Percentiles rank a stretch among this genome's conserved stretches.
Conservation (phyloP, 2,329 filamentous ascomycete genomes). For the Boeremia lycopersici region DNA sequence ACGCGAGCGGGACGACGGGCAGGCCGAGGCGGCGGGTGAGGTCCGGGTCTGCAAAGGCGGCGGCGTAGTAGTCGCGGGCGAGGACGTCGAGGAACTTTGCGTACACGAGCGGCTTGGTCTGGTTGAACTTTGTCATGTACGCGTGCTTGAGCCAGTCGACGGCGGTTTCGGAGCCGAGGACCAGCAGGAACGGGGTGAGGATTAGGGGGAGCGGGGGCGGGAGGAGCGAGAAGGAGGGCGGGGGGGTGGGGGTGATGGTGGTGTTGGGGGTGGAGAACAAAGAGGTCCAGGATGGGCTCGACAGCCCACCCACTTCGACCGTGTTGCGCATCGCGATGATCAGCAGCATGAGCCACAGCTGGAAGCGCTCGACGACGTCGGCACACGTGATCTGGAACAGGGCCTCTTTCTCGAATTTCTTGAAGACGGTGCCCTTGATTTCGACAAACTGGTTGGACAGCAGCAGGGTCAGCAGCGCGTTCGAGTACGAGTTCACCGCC, state of each 20-base stretch:
- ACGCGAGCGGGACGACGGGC: conserved; percentile 89
- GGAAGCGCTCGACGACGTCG: conserved; percentile 95
- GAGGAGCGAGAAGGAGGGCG: conserved; percentile 87
- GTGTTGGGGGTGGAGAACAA: too few species aligned
- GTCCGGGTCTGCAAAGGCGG: conserved; percentile 90
- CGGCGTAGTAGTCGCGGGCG: conserved; percentile 97
- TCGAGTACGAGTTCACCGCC: conserved; percentile 97
- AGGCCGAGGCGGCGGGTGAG: conserved; percentile 87
- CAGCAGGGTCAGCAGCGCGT: conserved; percentile 87
- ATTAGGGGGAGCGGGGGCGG: conserved; percentile 89
- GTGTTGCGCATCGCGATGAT: conserved; percentile 97
- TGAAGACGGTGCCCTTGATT: conserved; percentile 98
- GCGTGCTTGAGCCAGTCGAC: conserved; percentile 98
- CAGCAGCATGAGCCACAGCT: conserved; percentile 94
- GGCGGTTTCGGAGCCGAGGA: conserved; percentile 93
- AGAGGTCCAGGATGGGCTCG: conserved; percentile 52
- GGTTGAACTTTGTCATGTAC: conserved; percentile 99
- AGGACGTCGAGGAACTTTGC: conserved; percentile 88
- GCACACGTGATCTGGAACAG: conserved; percentile 95
- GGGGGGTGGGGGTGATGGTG: conserved; percentile 76
- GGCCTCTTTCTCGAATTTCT: conserved; percentile 98
- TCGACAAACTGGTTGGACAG: conserved; percentile 99
- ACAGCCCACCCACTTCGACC: conserved; percentile 89
- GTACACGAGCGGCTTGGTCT: conserved; percentile 89
- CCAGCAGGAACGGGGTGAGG: conserved; percentile 88